Evolutionary conservation across 306 rosid genomes (phyloP).

Genomic region (Prunus fruticosa): DNA sequence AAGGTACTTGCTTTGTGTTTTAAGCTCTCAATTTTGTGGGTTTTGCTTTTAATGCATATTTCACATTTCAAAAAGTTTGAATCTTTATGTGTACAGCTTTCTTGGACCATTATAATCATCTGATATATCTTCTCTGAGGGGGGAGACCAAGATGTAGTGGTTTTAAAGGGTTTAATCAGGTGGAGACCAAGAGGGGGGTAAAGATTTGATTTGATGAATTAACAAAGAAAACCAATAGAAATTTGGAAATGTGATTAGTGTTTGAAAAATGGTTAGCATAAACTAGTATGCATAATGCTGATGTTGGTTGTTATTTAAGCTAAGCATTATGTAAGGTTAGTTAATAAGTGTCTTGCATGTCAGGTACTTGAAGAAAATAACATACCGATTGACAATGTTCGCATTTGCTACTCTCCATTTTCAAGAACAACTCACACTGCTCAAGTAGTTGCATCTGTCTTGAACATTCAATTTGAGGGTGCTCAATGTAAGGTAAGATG

Average conservation of each 20-base stretch:
- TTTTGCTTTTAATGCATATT: neutral
- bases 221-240: neutral
- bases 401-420: slow-evolving; percentile 83
- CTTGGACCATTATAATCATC: neutral
- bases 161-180: no score
- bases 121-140: neutral
- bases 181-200: neutral
- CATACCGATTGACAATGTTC: slow-evolving; percentile 50
- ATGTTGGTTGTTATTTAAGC: neutral
- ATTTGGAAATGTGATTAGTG: neutral
- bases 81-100: neutral
- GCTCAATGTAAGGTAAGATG: slow-evolving; percentile 71
- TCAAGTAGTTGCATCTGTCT: slow-evolving; percentile 46
- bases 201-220: neutral
- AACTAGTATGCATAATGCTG: neutral
- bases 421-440: slow-evolving; percentile 81
- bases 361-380: slow-evolving; percentile 60
- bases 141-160: no score
- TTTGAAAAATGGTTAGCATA: neutral
- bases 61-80: no score
- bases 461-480: slow-evolving; percentile 60
- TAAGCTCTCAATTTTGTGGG: neutral
- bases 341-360: neutral
- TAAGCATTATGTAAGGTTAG: neutral
- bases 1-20: slow-evolving; percentile 31